These are phyloP conservation scores for Ogataea ganodermae DNA, from an alignment of 805 yeast species.

Conservation along the genomic window DNA sequence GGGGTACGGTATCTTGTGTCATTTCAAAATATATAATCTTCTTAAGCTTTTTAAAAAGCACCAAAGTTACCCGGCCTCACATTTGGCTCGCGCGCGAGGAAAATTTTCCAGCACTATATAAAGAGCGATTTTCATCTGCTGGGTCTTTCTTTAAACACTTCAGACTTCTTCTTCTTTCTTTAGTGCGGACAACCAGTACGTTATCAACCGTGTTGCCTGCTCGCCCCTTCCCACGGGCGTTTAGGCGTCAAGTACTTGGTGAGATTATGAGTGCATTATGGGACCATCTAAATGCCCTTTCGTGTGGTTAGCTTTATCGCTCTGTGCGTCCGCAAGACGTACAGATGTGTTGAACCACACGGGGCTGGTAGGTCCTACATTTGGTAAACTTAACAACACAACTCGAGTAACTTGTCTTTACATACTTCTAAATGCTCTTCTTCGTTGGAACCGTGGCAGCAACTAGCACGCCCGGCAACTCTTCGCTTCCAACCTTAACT, in stretches of 20 bases:
- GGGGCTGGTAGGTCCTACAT: slow-evolving; percentile 77
- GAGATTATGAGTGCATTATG: slow-evolving; percentile 47
- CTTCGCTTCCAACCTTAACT: slow-evolving; percentile 55
- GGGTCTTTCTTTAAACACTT: slow-evolving; percentile 1
- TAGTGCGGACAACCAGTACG: slow-evolving; percentile 80
- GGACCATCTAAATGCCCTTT: slow-evolving; percentile 73
- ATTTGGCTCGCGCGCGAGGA: background rate
- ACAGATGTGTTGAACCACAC: slow-evolving; percentile 22
- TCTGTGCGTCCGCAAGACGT: slow-evolving; percentile 10
- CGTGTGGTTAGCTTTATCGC: slow-evolving; percentile 37
- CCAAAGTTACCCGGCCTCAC: slow-evolving; percentile 16
- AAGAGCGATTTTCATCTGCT: slow-evolving; percentile 2
- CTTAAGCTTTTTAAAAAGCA: background rate
- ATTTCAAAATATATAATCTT: too few relatives aligned
- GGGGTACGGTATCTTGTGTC: too few relatives aligned
- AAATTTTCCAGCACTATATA: slow-evolving; percentile 6
- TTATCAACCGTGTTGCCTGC: slow-evolving; percentile 68
- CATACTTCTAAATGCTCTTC: slow-evolving; percentile 28
- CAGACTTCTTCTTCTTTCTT: slow-evolving; percentile 31
- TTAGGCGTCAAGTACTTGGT: slow-evolving; percentile 74
- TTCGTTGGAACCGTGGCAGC: slow-evolving; percentile 55
- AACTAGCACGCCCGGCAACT: slow-evolving; percentile 67
- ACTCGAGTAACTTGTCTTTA: background rate
- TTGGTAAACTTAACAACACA: background rate
- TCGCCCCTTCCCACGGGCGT: slow-evolving; percentile 40